Percentiles rank a stretch among this genome's conserved stretches.
Conservation (phyloP, 2,329 filamentous ascomycete species). For the Falciphora oryzae region DNA sequence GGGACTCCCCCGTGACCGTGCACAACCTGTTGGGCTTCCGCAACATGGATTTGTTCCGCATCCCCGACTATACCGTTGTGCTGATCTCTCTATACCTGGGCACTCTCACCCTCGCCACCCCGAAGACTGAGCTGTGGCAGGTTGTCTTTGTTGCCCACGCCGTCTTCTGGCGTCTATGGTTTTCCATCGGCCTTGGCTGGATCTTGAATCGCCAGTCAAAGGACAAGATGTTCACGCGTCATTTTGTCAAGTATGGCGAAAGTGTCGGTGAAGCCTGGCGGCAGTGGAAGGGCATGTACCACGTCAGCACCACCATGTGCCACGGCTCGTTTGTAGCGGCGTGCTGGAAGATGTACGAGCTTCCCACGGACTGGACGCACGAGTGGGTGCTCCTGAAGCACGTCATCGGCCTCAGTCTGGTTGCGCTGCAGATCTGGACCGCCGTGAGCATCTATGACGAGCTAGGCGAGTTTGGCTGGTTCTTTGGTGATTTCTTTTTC, state of each 20-base stretch:
- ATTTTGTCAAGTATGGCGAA: constrained; percentile 96
- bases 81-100: constrained; percentile 72
- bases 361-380: constrained; percentile 82
- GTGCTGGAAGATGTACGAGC: constrained; percentile 91
- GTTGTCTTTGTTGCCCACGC: constrained; percentile 77
- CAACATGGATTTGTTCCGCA: constrained; percentile 84
- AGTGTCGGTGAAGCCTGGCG: constrained; percentile 87
- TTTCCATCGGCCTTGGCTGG: constrained; percentile 78
- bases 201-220: constrained; percentile 82
- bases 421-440: constrained; percentile 89
- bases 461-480: constrained; percentile 97
- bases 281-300: constrained; percentile 95
- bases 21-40: constrained; percentile 78
- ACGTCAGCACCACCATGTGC: constrained; percentile 86
- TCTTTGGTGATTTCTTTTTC: constrained; percentile 98
- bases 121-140: constrained; percentile 69
- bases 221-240: constrained; percentile 90
- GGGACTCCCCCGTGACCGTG: constrained; percentile 54
- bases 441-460: constrained; percentile 90
- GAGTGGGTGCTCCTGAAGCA: constrained; percentile 84
- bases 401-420: constrained; percentile 72
- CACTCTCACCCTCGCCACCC: constrained; percentile 67
- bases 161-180: constrained; percentile 82
- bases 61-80: constrained; percentile 75
- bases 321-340: constrained; percentile 85